phyloP scores from a whole-genome alignment of 345 rosid species.

The Brassica rapa region DNA sequence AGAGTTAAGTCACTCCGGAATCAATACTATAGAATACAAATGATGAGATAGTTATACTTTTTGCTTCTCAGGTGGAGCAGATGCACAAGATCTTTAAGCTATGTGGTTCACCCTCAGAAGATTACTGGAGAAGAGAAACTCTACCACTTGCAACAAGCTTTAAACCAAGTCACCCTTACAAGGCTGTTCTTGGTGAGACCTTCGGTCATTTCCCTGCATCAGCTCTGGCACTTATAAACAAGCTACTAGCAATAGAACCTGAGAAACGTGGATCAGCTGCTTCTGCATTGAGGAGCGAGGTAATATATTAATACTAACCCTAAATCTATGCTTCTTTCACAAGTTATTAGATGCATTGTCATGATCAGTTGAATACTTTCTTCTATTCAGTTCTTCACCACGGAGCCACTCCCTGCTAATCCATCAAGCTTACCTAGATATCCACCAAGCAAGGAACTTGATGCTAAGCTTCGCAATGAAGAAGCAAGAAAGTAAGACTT shows the following conservation, averaged over 20 bases:
- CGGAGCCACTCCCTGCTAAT: constrained; percentile 65
- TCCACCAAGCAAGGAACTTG: constrained; percentile 82
- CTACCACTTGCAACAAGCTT: constrained; percentile 58
- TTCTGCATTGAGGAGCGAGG: constrained; percentile 67
- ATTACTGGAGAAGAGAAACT: constrained; percentile 78
- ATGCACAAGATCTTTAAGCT: constrained; percentile 88
- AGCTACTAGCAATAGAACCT: constrained; percentile 70
- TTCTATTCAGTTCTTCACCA: constrained; percentile 56
- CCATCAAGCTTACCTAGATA: constrained; percentile 66
- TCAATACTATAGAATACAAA: neutral
- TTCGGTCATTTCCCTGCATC: constrained; percentile 65
- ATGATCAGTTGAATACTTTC: constrained; percentile 16
- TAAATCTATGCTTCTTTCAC: neutral
- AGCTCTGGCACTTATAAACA: constrained; percentile 53
- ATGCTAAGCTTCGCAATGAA: constrained; percentile 58
- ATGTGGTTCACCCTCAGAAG: constrained; percentile 81
- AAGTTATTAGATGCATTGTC: neutral
- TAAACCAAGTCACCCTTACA: constrained; percentile 68
- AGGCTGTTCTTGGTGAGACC: constrained; percentile 63
- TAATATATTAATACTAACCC: constrained; percentile 26
- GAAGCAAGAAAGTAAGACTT: constrained; percentile 62
- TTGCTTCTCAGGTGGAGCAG: constrained; percentile 70
- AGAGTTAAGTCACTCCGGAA: neutral
- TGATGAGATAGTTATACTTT: neutral
- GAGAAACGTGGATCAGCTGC: constrained; percentile 70